A percentile compares a stretch with the other conserved stretches of the same genome.
Evolutionary conservation across 805 yeast genomes (phyloP).

Genomic region (Starmerella scarabaei): DNA sequence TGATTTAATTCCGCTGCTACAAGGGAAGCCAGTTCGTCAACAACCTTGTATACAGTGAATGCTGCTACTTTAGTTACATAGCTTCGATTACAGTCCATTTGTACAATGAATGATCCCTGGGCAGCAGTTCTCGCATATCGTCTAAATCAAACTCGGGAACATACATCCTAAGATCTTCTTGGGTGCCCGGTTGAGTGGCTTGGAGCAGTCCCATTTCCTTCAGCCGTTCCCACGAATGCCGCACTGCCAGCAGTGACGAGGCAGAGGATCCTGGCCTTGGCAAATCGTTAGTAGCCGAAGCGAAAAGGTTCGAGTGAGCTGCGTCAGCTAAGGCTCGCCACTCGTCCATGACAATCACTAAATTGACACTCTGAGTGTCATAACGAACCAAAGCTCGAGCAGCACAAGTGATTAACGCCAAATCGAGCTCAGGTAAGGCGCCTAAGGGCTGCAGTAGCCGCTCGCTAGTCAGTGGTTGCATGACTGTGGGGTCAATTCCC

Average conservation of each 20-base stretch:
- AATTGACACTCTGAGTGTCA: slow-evolving; percentile 49
- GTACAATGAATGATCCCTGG: slow-evolving; percentile 30
- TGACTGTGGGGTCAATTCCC: slow-evolving; percentile 3
- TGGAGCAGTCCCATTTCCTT: slow-evolving; percentile 40
- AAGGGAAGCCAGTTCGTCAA: no score
- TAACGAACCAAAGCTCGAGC: slow-evolving; percentile 55
- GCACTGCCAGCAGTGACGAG: slow-evolving; percentile 43
- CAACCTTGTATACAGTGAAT: no score
- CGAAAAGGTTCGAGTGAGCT: slow-evolving; percentile 31
- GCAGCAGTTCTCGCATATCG: slow-evolving; percentile 26
- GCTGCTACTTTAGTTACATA: not conserved
- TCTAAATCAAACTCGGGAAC: slow-evolving; percentile 27
- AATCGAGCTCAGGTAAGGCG: slow-evolving; percentile 55
- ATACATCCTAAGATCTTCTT: slow-evolving; percentile 28
- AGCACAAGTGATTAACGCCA: slow-evolving; percentile 57
- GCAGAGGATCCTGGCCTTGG: slow-evolving; percentile 11
- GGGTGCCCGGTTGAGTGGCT: slow-evolving; percentile 28
- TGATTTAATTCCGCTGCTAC: no score
- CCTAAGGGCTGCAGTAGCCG: slow-evolving; percentile 8
- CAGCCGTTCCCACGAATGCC: slow-evolving; percentile 63
- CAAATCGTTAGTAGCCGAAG: not conserved
- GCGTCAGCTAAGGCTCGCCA: slow-evolving; percentile 43
- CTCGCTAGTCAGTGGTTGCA: slow-evolving; percentile 13
- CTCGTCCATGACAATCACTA: slow-evolving; percentile 67
- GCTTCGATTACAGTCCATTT: slow-evolving; percentile 26